Percentiles rank a stretch among this genome's conserved stretches.
Conservation (phyloP, 345 rosid species). For the Capsella bursapastoris region DNA sequence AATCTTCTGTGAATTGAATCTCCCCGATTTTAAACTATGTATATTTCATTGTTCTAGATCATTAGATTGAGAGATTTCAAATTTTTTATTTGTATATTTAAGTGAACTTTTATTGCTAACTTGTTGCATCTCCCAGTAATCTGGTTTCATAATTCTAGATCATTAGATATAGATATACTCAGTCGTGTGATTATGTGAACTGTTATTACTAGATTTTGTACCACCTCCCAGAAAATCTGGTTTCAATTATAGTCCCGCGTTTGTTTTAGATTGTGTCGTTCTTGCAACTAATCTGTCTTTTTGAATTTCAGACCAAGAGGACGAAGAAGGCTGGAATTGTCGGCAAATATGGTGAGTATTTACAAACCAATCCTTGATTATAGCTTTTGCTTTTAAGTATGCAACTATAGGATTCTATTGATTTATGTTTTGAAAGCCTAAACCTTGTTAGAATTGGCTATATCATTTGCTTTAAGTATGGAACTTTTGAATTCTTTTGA, state of each 20-base stretch:
- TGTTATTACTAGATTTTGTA: not conserved
- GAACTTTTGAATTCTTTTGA: not conserved
- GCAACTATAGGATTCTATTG: not conserved
- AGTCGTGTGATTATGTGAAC: not conserved
- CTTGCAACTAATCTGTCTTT: not conserved
- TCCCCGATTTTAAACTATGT: not conserved
- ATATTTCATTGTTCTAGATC: not conserved
- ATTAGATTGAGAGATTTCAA: too few relatives aligned
- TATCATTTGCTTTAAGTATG: not conserved
- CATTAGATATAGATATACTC: too few relatives aligned
- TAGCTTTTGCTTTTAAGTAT: not conserved
- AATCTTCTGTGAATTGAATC: not conserved
- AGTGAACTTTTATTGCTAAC: too few relatives aligned
- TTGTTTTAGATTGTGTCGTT: not conserved
- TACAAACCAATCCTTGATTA: not conserved
- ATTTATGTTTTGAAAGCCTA: not conserved
- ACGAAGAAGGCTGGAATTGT: slow-evolving; percentile 76
- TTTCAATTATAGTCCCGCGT: not conserved
- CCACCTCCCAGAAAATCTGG: not conserved
- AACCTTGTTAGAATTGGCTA: not conserved
- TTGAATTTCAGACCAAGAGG: slow-evolving; percentile 57
- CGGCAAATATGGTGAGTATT: slow-evolving; percentile 55
- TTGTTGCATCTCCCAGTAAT: too few relatives aligned
- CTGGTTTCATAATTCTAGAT: too few relatives aligned
- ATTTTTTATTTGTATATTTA: too few relatives aligned